phyloP scores from a whole-genome alignment of 164 flowering plant species.

The Buxus sempervirens region DNA sequence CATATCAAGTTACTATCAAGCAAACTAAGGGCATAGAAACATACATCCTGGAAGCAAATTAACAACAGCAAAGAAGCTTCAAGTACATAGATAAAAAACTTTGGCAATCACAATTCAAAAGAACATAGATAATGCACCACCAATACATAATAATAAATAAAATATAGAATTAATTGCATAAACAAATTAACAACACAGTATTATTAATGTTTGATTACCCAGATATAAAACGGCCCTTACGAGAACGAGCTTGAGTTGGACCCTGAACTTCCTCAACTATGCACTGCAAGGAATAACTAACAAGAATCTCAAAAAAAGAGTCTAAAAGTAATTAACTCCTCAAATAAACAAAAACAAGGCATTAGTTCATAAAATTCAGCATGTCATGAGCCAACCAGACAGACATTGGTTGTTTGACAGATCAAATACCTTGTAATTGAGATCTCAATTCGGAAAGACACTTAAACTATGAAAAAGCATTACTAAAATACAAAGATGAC shows the following conservation, averaged over 20 bases:
- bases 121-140: background rate
- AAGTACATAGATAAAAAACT: background rate
- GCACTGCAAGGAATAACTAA: conserved; percentile 51
- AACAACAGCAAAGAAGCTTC: background rate
- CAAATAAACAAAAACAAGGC: background rate
- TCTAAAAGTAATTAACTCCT: background rate
- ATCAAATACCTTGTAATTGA: background rate
- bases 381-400: background rate
- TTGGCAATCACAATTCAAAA: background rate
- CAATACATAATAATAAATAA: background rate
- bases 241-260: conserved; percentile 92
- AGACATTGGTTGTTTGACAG: background rate
- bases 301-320: background rate
- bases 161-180: background rate
- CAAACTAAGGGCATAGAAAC: background rate
- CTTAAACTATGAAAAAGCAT: too few relatives aligned
- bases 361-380: background rate
- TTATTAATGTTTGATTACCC: conserved; percentile 52
- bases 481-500: background rate
- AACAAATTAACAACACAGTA: background rate
- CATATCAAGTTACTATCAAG: too few relatives aligned
- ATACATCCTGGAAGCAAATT: background rate
- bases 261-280: conserved; percentile 99
- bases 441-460: background rate
- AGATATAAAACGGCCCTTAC: conserved; percentile 95